phyloP scores from a whole-genome alignment of 2,329 filamentous ascomycete genomes.

The Paecilomyces variotii region DNA sequence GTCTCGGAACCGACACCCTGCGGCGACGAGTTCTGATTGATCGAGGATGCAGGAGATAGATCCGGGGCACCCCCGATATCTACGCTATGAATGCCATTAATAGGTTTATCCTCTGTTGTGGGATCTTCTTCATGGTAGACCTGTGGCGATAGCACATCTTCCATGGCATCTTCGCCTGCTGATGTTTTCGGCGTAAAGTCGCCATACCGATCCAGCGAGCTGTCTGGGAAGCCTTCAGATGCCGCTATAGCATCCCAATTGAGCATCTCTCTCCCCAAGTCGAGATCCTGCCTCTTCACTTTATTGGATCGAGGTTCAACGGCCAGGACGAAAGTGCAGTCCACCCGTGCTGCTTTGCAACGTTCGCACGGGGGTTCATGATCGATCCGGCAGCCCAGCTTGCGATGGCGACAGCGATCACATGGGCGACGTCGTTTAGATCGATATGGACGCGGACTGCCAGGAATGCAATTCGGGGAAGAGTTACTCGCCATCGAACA shows the following conservation, averaged over 20 bases:
- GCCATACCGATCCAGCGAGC: not conserved
- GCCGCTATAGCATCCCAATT: slow-evolving; percentile 4
- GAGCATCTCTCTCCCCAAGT: slow-evolving; percentile 2
- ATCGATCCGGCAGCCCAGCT: slow-evolving; percentile 16
- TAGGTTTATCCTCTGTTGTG: slow-evolving; percentile 2
- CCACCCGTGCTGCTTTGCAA: slow-evolving; percentile 15
- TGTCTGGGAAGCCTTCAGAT: not conserved
- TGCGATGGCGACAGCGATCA: slow-evolving; percentile 24
- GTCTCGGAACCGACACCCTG: not conserved
- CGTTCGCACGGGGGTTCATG: slow-evolving; percentile 15
- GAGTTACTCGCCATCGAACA: not conserved
- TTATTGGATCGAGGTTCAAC: slow-evolving; percentile 8
- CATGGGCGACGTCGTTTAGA: slow-evolving; percentile 27
- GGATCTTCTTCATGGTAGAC: slow-evolving; percentile 1
- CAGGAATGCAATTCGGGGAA: not conserved
- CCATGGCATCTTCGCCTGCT: not conserved
- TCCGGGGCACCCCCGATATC: slow-evolving; percentile 9
- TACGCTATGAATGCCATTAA: slow-evolving; percentile 8
- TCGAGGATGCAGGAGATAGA: slow-evolving; percentile 13
- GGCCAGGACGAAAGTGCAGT: slow-evolving; percentile 18
- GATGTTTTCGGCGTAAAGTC: not conserved
- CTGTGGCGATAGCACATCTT: not conserved
- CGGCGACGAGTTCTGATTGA: slow-evolving; percentile 5
- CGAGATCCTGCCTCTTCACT: slow-evolving; percentile 9
- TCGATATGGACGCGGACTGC: slow-evolving; percentile 18